Evolutionary conservation across 164 flowering plant species (phyloP), one percentile per base, ranked within the genome.

Genomic region (Macadamia tetraphylla): DNA sequence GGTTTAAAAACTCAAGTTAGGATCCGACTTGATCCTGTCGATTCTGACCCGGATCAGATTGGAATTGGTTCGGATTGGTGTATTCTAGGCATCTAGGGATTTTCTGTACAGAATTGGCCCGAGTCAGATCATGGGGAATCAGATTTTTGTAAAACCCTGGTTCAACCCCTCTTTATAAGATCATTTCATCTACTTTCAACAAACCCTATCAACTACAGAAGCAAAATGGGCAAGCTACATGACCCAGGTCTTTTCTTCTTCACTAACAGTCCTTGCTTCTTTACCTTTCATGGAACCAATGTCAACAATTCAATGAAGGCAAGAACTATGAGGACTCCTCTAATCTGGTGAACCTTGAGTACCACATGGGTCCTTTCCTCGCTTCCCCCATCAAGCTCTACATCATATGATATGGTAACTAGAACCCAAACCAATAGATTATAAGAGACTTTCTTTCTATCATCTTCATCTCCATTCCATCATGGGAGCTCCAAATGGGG

Each of bases 291-390:
- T 66, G 63, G 64, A 65, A 52, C 63, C 81, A 68, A 62, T 52
- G 63, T 69, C 71, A 68, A 3, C 67, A 66, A 61, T 71, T 65
- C 69, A 64, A 67, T 23, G 62, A 73, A 29, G 62, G 77, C 66
- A 71, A 80, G 64, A 84, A 84, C 68, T 85, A 77, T 52, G 91
- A 86, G 58, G 90, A 89, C 29, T 84, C 94, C 9, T 85, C 94
- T 4, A 80, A 82, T 40, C 77, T 85, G 1, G 81, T 84, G 0
- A 66, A 87, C 74, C 88, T 87, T 9, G 60, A 74, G 18, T 89
- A 87, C 83, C 95, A 89, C 81, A 86, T 86, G 90, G 95, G 95
- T 43, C 92, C 92, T 13, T 87, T 89, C 51, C 81, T 89, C 6
- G 67, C 88, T 6, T 74, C 85, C 29, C 78, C 82, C 29, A 75